Conservation (phyloP, 2,329 filamentous ascomycete genomes). For the Cercospora sojina region DNA sequence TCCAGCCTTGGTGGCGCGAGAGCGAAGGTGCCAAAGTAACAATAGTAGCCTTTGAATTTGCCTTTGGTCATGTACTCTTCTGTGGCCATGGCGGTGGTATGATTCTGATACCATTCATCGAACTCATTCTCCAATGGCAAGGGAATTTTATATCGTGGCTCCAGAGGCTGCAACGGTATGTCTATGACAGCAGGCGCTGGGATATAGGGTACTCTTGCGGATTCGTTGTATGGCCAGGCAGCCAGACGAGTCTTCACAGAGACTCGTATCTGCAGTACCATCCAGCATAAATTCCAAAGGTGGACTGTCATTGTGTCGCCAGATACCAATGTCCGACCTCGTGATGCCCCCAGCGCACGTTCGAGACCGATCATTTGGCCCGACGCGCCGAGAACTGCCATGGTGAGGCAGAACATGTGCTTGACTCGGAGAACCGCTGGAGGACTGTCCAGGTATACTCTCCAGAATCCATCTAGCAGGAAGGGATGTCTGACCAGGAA, state of each 20-base stretch:
- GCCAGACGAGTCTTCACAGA: neutral
- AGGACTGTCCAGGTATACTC: neutral
- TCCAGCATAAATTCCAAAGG: constrained; percentile 12
- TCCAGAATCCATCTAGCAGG: constrained; percentile 12
- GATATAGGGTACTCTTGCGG: constrained; percentile 10
- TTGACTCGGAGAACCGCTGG: neutral
- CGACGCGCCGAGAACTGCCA: constrained; percentile 5
- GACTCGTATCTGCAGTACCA: constrained; percentile 4
- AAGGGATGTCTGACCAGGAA: constrained; percentile 18
- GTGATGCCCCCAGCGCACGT: neutral
- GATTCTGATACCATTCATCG: constrained; percentile 11
- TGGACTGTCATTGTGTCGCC: constrained; percentile 5
- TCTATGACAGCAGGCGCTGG: neutral
- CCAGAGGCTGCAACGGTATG: neutral
- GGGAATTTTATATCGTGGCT: constrained; percentile 4
- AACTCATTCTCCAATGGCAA: constrained; percentile 8
- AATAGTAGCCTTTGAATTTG: constrained; percentile 18
- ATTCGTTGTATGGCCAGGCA: constrained; percentile 13
- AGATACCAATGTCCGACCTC: neutral
- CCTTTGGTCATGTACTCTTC: constrained; percentile 11
- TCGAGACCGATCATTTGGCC: constrained; percentile 4
- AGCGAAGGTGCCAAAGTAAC: constrained; percentile 9
- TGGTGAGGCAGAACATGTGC: constrained; percentile 14
- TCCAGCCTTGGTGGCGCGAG: constrained; percentile 8
- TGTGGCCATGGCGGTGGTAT: constrained; percentile 2